Percentiles rank a stretch among this genome's conserved stretches.
Conservation (phyloP, 257 asterid genomes). For the Cinchona pubescens region DNA sequence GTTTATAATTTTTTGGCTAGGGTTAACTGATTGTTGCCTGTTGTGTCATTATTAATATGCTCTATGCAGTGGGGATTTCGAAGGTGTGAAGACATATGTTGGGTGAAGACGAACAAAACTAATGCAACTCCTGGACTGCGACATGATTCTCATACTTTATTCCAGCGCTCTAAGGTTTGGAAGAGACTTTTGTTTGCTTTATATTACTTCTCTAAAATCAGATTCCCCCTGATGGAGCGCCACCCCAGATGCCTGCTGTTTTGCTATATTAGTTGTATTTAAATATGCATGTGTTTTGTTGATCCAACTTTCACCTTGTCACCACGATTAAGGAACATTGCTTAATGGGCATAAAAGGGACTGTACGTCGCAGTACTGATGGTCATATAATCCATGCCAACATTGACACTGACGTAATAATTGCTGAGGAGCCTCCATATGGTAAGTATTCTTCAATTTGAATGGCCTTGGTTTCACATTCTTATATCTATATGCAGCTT, state of each 20-base stretch:
- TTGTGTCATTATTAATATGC: constrained; percentile 15
- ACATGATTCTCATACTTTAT: constrained; percentile 93
- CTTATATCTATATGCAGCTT: not conserved
- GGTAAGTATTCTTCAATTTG: constrained; percentile 38
- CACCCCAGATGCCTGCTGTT: not conserved
- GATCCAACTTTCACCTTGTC: constrained; percentile 14
- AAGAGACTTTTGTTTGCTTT: constrained; percentile 9
- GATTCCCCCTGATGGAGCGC: too few species aligned
- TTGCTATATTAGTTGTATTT: constrained; percentile 10
- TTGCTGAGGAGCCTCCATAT: constrained; percentile 98
- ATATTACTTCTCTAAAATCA: not conserved
- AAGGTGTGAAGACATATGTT: constrained; percentile 99
- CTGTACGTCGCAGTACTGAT: constrained; percentile 97
- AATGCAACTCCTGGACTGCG: constrained; percentile 95
- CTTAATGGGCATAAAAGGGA: constrained; percentile 97
- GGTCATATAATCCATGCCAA: constrained; percentile 99
- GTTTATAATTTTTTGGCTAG: not conserved
- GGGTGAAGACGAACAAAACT: constrained; percentile 96
- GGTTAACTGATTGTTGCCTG: not conserved
- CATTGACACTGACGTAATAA: constrained; percentile 97
- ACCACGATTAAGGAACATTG: constrained; percentile 76
- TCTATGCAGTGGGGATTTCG: constrained; percentile 94
- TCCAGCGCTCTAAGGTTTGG: constrained; percentile 90
- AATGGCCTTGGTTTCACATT: not conserved
- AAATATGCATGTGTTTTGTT: constrained; percentile 15